Conservation (phyloP, 192 early-diverging fungal genomes). For the Geosiphon pyriformis region DNA sequence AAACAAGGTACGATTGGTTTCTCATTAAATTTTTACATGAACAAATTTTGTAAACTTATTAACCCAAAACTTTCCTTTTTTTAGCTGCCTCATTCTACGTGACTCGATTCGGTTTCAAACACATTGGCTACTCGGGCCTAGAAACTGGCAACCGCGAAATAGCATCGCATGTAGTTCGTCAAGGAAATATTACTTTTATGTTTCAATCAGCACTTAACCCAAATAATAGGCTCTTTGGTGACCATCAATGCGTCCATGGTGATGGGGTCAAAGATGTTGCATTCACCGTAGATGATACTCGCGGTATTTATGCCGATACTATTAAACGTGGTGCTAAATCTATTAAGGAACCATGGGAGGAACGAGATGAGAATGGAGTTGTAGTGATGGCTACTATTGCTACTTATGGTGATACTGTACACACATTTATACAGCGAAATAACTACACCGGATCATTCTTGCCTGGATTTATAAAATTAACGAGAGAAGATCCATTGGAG, state of each 20-base stretch:
- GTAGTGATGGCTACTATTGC: conserved; percentile 90
- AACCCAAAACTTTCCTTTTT: no score
- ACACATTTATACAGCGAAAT: conserved; percentile 85
- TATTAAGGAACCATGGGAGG: conserved; percentile 73
- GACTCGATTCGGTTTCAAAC: conserved; percentile 90
- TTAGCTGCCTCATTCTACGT: conserved; percentile 86
- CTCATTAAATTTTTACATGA: background rate
- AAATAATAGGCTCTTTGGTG: conserved; percentile 62
- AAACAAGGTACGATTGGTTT: conserved; percentile 31
- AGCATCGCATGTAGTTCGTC: conserved; percentile 80
- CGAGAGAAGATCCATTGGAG: conserved; percentile 51
- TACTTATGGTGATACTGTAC: conserved; percentile 94
- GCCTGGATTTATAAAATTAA: conserved; percentile 62
- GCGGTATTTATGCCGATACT: conserved; percentile 72
- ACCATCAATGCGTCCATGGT: conserved; percentile 73
- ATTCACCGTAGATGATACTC: conserved; percentile 81
- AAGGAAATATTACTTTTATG: conserved; percentile 77
- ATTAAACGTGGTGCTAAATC: conserved; percentile 81
- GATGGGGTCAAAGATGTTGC: conserved; percentile 96
- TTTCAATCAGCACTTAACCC: conserved; percentile 92
- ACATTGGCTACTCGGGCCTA: conserved; percentile 90
- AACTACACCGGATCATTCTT: conserved; percentile 84
- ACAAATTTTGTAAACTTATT: background rate
- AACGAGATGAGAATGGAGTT: conserved; percentile 77
- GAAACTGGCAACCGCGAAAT: conserved; percentile 90